These are phyloP conservation scores for Globisporangium spiculum DNA, from an alignment of 352 stramenopile genomes.

Conservation along the genomic window DNA sequence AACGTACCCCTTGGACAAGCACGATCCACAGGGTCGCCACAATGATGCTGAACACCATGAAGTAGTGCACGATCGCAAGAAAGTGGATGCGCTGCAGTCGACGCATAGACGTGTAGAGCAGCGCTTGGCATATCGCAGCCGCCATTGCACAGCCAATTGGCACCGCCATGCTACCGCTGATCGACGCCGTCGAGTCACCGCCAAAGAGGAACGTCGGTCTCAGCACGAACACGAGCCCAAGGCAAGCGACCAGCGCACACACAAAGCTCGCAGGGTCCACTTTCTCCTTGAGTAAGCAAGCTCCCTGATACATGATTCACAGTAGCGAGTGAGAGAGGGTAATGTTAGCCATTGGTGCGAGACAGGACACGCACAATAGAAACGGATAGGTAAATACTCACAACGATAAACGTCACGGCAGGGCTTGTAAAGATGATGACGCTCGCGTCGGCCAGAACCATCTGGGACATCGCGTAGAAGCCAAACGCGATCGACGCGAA, in stretches of 20 bases:
- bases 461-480: slow-evolving; percentile 77
- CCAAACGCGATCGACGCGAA: slow-evolving; percentile 74
- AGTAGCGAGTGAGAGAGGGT: background rate
- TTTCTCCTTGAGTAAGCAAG: slow-evolving; percentile 20
- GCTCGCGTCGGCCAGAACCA: slow-evolving; percentile 74
- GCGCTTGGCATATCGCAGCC: slow-evolving; percentile 38
- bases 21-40: slow-evolving; percentile 34
- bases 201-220: slow-evolving; percentile 42
- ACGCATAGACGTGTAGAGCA: slow-evolving; percentile 52
- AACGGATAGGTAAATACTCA: slow-evolving; percentile 18
- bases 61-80: slow-evolving; percentile 63
- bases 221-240: slow-evolving; percentile 40
- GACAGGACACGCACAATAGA: background rate
- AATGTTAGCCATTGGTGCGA: background rate
- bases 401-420: slow-evolving; percentile 70
- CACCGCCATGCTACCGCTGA: slow-evolving; percentile 21
- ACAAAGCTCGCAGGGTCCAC: slow-evolving; percentile 33
- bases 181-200: slow-evolving; percentile 16
- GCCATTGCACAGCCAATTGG: slow-evolving; percentile 36
- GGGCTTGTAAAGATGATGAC: slow-evolving; percentile 75
- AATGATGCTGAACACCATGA: slow-evolving; percentile 42
- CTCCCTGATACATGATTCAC: background rate
- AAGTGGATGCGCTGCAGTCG: slow-evolving; percentile 40
- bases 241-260: slow-evolving; percentile 30
- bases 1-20: slow-evolving; percentile 41